Evolutionary conservation across 140 eudicot genomes (phyloP).

Genomic region (Oenanthe javanica): DNA sequence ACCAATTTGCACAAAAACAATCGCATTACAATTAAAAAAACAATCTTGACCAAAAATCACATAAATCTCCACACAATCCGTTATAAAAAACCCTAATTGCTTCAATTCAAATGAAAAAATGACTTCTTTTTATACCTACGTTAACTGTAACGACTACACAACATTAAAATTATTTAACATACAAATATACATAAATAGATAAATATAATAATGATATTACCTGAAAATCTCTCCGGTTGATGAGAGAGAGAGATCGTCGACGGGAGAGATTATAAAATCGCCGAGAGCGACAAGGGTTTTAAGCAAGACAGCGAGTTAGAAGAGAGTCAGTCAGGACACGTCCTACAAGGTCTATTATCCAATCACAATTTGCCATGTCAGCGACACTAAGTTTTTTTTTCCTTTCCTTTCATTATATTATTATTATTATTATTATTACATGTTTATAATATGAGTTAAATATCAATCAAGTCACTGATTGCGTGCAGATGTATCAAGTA

Average conservation of each 20-base stretch:
- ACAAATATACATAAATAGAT: neutral
- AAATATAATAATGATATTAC: neutral
- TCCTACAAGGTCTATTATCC: neutral
- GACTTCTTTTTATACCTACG: neutral
- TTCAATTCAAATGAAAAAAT: neutral
- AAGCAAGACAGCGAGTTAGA: neutral
- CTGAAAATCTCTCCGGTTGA: neutral
- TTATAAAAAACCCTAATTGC: neutral
- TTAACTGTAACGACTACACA: neutral
- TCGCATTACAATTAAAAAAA: neutral
- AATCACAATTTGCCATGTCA: neutral
- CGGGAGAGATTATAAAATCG: conserved; percentile 5
- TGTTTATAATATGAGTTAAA: too few relatives aligned
- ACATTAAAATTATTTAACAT: neutral
- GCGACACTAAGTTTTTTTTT: neutral
- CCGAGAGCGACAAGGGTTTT: neutral
- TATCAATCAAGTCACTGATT: too few relatives aligned
- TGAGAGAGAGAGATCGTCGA: conserved; percentile 1
- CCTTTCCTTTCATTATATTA: too few relatives aligned
- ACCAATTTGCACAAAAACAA: neutral
- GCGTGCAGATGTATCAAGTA: too few relatives aligned
- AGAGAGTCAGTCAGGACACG: neutral
- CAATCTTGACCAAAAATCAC: neutral
- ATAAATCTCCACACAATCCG: neutral
- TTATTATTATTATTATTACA: too few relatives aligned